phyloP scores from a whole-genome alignment of 768 basidiomycete species.

The Mycena rosella region DNA sequence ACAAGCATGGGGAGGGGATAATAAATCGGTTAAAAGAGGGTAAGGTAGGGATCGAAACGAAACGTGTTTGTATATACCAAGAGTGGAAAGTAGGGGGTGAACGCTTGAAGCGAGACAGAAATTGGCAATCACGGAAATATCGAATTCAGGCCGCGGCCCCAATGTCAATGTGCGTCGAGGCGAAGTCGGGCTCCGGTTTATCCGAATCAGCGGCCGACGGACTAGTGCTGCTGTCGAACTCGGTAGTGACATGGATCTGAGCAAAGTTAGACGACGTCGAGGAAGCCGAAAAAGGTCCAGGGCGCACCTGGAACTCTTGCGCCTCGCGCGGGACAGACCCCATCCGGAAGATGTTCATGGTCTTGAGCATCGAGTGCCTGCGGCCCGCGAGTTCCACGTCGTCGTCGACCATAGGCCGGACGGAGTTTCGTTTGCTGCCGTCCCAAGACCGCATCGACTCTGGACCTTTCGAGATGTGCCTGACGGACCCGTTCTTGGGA shows the following conservation, averaged over 20 bases:
- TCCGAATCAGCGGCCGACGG: constrained; percentile 10
- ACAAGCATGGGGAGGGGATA: too few species aligned
- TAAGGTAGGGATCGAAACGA: too few species aligned
- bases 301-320: constrained; percentile 21
- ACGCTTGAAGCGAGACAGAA: too few species aligned
- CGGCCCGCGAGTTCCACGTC: background rate
- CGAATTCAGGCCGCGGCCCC: too few species aligned
- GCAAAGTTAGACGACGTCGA: background rate
- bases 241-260: constrained; percentile 21
- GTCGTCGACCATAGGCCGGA: constrained; percentile 2
- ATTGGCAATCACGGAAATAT: too few species aligned
- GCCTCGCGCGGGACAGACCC: constrained; percentile 19
- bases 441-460: constrained; percentile 22
- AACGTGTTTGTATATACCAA: too few species aligned
- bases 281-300: too few species aligned
- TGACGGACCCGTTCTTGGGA: constrained; percentile 11
- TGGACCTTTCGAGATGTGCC: constrained; percentile 16
- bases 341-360: constrained; percentile 25
- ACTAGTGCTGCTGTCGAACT: constrained; percentile 26
- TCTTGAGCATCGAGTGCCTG: constrained; percentile 16
- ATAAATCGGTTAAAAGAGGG: too few species aligned
- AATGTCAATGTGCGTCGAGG: background rate
- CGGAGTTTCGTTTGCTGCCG: constrained; percentile 3
- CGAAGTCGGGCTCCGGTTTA: constrained; percentile 15
- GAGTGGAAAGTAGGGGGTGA: too few species aligned